Conservation (phyloP, 2,329 filamentous ascomycete genomes). For the Cladophialophora exuberans region DNA sequence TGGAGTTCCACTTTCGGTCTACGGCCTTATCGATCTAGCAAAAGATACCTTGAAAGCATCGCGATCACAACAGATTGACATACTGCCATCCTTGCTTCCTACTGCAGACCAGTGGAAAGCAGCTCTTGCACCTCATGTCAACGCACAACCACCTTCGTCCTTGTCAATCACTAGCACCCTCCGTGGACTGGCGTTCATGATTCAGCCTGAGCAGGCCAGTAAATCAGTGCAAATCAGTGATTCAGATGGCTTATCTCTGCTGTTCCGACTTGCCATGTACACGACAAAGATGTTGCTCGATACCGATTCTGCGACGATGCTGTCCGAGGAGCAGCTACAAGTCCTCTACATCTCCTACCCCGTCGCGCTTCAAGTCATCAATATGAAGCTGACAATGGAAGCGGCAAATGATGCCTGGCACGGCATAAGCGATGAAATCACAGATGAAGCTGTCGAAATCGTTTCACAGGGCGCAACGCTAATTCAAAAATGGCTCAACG, state of each 20-base stretch:
- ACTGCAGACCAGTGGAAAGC: conserved; percentile 66
- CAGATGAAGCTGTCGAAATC: conserved; percentile 57
- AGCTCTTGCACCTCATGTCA: conserved; percentile 60
- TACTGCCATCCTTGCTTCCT: conserved; percentile 53
- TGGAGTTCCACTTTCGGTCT: conserved; percentile 28
- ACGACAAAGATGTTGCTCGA: conserved; percentile 60
- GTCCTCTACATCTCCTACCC: conserved; percentile 56
- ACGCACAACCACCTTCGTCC: conserved; percentile 58
- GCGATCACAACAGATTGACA: background rate
- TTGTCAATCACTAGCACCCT: conserved; percentile 75
- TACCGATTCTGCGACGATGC: conserved; percentile 39
- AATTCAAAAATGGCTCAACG: conserved; percentile 48
- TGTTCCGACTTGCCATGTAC: conserved; percentile 76
- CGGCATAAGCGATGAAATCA: conserved; percentile 50
- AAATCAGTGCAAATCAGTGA: conserved; percentile 53
- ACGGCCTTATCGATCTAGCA: conserved; percentile 54
- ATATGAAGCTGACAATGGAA: conserved; percentile 63
- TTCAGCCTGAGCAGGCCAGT: conserved; percentile 42
- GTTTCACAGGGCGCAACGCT: conserved; percentile 55
- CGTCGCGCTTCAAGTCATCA: conserved; percentile 59
- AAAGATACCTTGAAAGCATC: conserved; percentile 50
- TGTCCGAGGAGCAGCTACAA: conserved; percentile 38
- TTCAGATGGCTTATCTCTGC: conserved; percentile 69
- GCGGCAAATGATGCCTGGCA: conserved; percentile 59
- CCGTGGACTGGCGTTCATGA: conserved; percentile 70